Percentiles rank a stretch among this genome's conserved stretches.
Evolutionary conservation across 148 eudicot species (phyloP).

Genomic region (Tetragonia tetragonoides): DNA sequence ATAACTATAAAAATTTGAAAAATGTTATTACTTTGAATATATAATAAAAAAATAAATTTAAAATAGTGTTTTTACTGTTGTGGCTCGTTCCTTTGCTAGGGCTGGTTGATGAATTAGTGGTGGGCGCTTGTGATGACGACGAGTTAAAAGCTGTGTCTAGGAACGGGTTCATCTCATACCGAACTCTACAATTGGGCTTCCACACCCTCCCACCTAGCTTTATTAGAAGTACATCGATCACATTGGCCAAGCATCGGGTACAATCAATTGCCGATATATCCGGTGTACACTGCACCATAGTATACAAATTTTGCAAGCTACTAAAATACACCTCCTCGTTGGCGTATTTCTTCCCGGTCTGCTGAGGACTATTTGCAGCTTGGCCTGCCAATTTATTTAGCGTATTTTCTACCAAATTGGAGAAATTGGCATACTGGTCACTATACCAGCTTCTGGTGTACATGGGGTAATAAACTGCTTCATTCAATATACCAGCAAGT

Average conservation of each 20-base stretch:
- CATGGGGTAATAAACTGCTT: neutral
- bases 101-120: too few species aligned
- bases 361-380: neutral
- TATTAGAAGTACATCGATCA: neutral
- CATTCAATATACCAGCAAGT: constrained; percentile 1
- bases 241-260: constrained; percentile 5
- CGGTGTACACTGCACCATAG: constrained; percentile 27
- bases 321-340: neutral
- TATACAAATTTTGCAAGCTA: neutral
- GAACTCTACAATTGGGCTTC: constrained; percentile 28
- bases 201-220: constrained; percentile 18
- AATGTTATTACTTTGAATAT: too few species aligned
- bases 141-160: too few species aligned
- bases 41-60: too few species aligned
- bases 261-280: constrained; percentile 21
- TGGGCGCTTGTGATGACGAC: too few species aligned
- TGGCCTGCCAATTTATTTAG: constrained; percentile 1
- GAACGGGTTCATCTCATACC: constrained; percentile 24
- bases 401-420: neutral
- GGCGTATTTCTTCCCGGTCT: constrained; percentile 10
- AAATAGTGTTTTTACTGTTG: too few species aligned
- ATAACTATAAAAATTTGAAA: too few species aligned
- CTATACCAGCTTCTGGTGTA: constrained; percentile 8
- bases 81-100: too few species aligned
- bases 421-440: neutral